These are phyloP conservation scores for Ichthyophthirius multifiliis DNA, from an alignment of 169 alveolate species.

Conservation along the genomic window DNA sequence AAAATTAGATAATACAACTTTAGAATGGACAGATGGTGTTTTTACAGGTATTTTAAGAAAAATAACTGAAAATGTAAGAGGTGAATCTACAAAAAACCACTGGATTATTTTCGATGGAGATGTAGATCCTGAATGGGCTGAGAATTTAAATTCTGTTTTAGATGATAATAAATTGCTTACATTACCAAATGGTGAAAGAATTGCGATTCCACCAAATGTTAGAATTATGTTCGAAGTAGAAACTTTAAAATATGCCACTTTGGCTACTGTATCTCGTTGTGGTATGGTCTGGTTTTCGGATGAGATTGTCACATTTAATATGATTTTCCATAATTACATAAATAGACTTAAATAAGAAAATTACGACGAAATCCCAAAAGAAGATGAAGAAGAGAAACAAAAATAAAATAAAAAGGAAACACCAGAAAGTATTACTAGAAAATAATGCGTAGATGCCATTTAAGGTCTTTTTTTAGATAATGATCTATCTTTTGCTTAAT, in stretches of 20 bases:
- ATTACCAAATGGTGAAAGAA: conserved; percentile 91
- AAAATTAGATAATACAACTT: conserved; percentile 90
- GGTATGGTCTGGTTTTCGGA: conserved; percentile 98
- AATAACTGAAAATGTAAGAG: conserved; percentile 85
- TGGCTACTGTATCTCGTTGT: conserved; percentile 98
- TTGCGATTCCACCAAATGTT: conserved; percentile 91
- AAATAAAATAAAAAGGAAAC: conserved; percentile 31
- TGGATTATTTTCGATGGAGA: conserved; percentile 99
- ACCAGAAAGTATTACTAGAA: conserved; percentile 49
- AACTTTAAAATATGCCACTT: conserved; percentile 95
- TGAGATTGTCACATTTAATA: conserved; percentile 88
- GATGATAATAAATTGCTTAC: conserved; percentile 96
- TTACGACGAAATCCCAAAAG: conserved; percentile 62
- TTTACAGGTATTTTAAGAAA: conserved; percentile 93
- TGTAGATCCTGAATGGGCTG: conserved; percentile 99
- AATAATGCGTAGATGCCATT: conserved; percentile 77
- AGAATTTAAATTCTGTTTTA: conserved; percentile 96
- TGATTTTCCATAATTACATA: conserved; percentile 82
- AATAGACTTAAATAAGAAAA: conserved; percentile 83
- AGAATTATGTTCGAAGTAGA: conserved; percentile 91
- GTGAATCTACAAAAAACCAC: conserved; percentile 87
- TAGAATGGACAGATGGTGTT: conserved; percentile 99
- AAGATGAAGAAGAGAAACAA: conserved; percentile 53
- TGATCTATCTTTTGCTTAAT: conserved; percentile 51
- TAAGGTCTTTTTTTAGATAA: conserved; percentile 75